Evolutionary conservation across 2,329 filamentous ascomycete species (phyloP).

Genomic region (Aureobasidium sp.): DNA sequence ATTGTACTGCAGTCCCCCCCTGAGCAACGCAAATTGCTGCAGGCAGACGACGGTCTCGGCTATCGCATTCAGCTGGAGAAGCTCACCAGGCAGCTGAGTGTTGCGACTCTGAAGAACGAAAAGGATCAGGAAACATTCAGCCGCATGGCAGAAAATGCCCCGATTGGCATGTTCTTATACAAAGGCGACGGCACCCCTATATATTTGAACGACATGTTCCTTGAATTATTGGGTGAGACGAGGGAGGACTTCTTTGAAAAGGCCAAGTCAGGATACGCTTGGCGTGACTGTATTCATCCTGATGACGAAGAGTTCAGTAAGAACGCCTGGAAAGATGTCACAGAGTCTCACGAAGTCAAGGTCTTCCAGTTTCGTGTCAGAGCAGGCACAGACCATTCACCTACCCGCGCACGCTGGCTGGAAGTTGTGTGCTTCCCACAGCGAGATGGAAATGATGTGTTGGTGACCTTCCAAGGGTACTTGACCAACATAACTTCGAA

Average conservation of each 20-base stretch:
- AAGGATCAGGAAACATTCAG: constrained; percentile 25
- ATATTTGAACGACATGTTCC: not conserved
- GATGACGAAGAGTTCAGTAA: not conserved
- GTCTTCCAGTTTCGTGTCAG: constrained; percentile 13
- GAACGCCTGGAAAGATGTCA: constrained; percentile 16
- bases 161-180: constrained; percentile 6
- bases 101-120: constrained; percentile 24
- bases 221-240: not conserved
- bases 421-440: not conserved
- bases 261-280: not conserved
- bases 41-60: not conserved
- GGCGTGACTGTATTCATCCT: not conserved
- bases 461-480: not conserved
- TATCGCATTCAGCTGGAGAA: not conserved
- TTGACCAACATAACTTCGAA: not conserved
- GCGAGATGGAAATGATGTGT: not conserved
- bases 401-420: constrained; percentile 14
- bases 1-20: not conserved
- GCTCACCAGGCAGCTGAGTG: constrained; percentile 26
- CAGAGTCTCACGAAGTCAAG: constrained; percentile 22
- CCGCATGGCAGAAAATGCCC: constrained; percentile 5
- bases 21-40: not conserved
- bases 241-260: not conserved
- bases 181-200: not conserved
- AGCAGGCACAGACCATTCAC: constrained; percentile 20